Evolutionary conservation across 2,329 filamentous ascomycete genomes (phyloP), one percentile per base, ranked within the genome.

Genomic region (Elsinoe batatas): DNA sequence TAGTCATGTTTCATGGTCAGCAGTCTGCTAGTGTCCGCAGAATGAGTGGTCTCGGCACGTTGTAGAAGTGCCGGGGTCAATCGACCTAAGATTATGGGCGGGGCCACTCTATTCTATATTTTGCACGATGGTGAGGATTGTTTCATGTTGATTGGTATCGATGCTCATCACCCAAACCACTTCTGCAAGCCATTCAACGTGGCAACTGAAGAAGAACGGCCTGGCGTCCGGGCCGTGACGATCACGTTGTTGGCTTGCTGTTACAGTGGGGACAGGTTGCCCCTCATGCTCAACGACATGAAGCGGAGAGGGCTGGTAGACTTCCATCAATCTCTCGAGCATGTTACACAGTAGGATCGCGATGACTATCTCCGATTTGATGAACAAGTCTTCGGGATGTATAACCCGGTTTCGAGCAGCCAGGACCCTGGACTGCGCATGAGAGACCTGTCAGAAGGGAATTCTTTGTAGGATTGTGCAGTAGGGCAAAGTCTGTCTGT

Each of bases 171-270:
- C 47, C 26, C 4, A 22, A 51, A 20, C 37, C 35, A 38, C 6
- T 36, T 33, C 47, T 51, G 47, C 47, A 38, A 51, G 47, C 47
- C 47, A 38, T 36, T 18, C 4, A 51, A 51, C 35, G 47, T 38
- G 33, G 32, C 47, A 51, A 38, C n/a, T 18, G 46, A 35, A n/a
- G 46, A 50, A 33, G 32, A 44, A 38, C 47, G 12, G 47, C 5
- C 33, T 51, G 33, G 47, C 47, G 47, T 38, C 10, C 47, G 47
- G 47, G 15, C 33, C 47, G 47, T 38, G 47, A 38, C 47, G 47
- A 51, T 51, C 47, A 51, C 32, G 33, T 26, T 38, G 35, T 38
- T 38, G 33, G 47, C 32, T 10, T 11, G 15, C 13, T 15, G 35
- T 37, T 11, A 8, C 26, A 17, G 35, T 37, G 33, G 47, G 47